Evolutionary conservation across 2,329 filamentous ascomycete genomes (phyloP), one percentile per base, ranked within the genome.

Genomic region (Penicillium sp.): DNA sequence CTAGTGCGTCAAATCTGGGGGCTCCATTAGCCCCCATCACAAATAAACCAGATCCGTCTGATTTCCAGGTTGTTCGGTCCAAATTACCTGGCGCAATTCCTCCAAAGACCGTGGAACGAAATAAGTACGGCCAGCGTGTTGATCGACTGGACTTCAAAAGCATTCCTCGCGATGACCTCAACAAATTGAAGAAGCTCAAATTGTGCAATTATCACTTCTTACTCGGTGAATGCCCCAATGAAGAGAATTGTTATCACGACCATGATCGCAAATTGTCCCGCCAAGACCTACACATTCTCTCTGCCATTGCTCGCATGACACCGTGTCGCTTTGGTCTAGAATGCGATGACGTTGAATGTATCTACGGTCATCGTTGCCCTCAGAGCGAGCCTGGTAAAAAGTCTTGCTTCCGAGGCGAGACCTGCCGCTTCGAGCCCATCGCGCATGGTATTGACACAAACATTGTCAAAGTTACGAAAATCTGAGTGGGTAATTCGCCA

Each of bases 291-390:
- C 74, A 76, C 18, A 79, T 79, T n/a, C 70, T 86, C 51, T 77
- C 78, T 26, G 78, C 82, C 23, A 81, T 86, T 18, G 83, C 84
- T 44, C 79, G 84, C 47, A 84, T 85, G 81, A 84, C 82, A 3
- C 82, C 83, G 23, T 87, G 84, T 64, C 77, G 77, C 53, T 81
- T 81, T 62, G 82, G 82, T 10, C 75, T 78, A 46, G 76, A 76
- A 13, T 87, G 84, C 62, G 75, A 82, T 47, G 84, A 86, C 56
- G 67, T 77, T 1, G 80, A 80, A 55, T 87, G 84, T 70, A 85
- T 86, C 47, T 86, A 85, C 63, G 84, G 84, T 19, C 84, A 87
- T 68, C 78, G 81, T 34, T 87, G 84, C 63, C 82, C 82, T 16
- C 81, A 82, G 57, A 76, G 75, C 32, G 72, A 77, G 54, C 75